phyloP scores from a whole-genome alignment of 2,329 filamentous ascomycete genomes.

The Corniculantispora saksenae region DNA sequence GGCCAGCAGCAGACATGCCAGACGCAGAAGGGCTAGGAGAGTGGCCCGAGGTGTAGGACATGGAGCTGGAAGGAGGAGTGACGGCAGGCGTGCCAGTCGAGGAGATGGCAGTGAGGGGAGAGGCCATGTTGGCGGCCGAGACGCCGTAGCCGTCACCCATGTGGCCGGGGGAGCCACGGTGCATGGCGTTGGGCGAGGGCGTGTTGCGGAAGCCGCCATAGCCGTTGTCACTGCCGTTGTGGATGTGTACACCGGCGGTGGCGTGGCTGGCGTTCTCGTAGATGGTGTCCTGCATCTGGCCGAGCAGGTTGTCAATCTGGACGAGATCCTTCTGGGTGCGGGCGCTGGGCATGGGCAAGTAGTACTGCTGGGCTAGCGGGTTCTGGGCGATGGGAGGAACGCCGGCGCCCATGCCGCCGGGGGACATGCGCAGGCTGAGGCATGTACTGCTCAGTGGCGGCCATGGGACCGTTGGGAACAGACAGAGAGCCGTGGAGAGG shows the following conservation, averaged over 20 bases:
- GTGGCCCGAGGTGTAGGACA: constrained; percentile 77
- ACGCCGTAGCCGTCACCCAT: constrained; percentile 40
- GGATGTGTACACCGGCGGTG: constrained; percentile 76
- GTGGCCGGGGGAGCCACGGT: constrained; percentile 36
- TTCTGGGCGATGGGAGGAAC: constrained; percentile 61
- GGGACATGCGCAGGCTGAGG: constrained; percentile 38
- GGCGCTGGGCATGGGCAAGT: constrained; percentile 83
- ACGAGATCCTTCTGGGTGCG: constrained; percentile 92
- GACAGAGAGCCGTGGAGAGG: constrained; percentile 73
- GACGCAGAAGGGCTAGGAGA: constrained; percentile 73
- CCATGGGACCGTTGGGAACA: constrained; percentile 55
- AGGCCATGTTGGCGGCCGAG: constrained; percentile 59
- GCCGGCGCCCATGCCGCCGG: constrained; percentile 55
- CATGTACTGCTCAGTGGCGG: constrained; percentile 57
- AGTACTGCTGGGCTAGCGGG: constrained; percentile 68
- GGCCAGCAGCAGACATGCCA: constrained; percentile 54
- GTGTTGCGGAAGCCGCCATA: constrained; percentile 60
- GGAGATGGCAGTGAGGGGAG: constrained; percentile 59
- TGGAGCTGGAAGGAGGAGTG: constrained; percentile 72
- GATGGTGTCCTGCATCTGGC: constrained; percentile 93
- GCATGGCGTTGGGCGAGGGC: constrained; percentile 50
- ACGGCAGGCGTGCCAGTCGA: constrained; percentile 73
- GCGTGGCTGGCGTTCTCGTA: constrained; percentile 89
- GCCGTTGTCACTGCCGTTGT: constrained; percentile 62
- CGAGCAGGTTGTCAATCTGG: constrained; percentile 91